phyloP scores from a whole-genome alignment of 495 filamentous ascomycete species.

The Alectoria sarmentosa region DNA sequence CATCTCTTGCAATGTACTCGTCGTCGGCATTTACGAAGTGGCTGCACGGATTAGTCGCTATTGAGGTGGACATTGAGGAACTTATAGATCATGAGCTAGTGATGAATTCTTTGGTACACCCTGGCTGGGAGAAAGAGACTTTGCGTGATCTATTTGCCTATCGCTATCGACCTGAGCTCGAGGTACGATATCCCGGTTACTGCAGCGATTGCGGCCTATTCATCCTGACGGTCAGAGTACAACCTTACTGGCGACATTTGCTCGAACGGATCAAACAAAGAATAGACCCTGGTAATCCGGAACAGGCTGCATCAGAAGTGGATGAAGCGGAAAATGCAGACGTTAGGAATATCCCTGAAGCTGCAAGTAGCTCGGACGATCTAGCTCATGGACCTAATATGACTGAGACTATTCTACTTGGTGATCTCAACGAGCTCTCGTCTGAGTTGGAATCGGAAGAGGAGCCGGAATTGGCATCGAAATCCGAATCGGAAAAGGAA shows the following conservation, averaged over 20 bases:
- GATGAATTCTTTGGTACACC: background rate
- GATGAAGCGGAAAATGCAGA: background rate
- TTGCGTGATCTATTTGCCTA: background rate
- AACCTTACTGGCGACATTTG: background rate
- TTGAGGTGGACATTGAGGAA: background rate
- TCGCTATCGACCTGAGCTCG: background rate
- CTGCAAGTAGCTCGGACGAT: background rate
- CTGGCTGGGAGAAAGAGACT: slow-evolving; percentile 5
- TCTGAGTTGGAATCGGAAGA: background rate
- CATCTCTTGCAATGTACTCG: slow-evolving; percentile 9
- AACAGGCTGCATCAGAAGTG: background rate
- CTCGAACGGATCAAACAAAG: background rate
- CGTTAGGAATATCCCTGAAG: background rate
- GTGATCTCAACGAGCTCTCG: background rate
- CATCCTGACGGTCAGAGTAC: background rate
- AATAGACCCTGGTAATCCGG: background rate
- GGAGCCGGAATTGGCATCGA: background rate
- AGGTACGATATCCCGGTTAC: background rate
- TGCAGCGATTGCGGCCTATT: background rate
- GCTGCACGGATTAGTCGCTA: background rate
- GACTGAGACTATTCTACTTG: background rate
- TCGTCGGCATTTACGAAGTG: background rate
- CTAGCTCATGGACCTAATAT: background rate
- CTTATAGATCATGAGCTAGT: slow-evolving; percentile 5
- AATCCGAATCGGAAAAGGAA: too few species aligned